phyloP scores from a whole-genome alignment of 179 eudicot species.

The Beta corolliflora region DNA sequence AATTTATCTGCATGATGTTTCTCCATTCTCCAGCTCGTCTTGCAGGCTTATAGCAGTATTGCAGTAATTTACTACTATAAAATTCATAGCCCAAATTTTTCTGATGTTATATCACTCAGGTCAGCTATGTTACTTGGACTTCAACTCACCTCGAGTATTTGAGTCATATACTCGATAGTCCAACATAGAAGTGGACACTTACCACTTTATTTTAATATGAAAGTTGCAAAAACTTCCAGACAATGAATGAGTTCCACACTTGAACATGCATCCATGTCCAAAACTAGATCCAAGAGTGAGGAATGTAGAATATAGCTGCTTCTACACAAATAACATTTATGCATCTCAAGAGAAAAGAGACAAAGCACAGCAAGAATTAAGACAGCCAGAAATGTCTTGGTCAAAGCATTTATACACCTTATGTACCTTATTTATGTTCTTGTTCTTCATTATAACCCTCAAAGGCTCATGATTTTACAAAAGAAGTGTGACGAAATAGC shows the following conservation, averaged over 20 bases:
- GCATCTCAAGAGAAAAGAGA: not conserved
- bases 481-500: too few species aligned
- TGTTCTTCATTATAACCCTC: too few species aligned
- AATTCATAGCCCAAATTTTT: not conserved
- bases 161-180: not conserved
- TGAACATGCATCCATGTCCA: not conserved
- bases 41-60: not conserved
- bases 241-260: not conserved
- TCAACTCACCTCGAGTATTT: not conserved
- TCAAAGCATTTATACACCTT: too few species aligned
- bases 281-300: not conserved
- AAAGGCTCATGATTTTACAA: too few species aligned
- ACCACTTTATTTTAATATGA: not conserved
- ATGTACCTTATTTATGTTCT: too few species aligned
- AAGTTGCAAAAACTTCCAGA: not conserved
- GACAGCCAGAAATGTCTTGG: too few species aligned
- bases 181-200: not conserved
- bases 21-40: not conserved
- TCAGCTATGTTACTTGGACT: not conserved
- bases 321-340: not conserved
- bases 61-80: not conserved
- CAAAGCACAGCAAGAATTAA: not conserved
- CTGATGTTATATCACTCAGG: not conserved
- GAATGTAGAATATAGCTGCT: conserved; percentile 1
- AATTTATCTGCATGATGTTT: too few species aligned